Percentiles rank a stretch among this genome's conserved stretches.
These are phyloP conservation scores for Epichloe elymi DNA, from an alignment of 2,329 filamentous ascomycete species.

Conservation along the genomic window DNA sequence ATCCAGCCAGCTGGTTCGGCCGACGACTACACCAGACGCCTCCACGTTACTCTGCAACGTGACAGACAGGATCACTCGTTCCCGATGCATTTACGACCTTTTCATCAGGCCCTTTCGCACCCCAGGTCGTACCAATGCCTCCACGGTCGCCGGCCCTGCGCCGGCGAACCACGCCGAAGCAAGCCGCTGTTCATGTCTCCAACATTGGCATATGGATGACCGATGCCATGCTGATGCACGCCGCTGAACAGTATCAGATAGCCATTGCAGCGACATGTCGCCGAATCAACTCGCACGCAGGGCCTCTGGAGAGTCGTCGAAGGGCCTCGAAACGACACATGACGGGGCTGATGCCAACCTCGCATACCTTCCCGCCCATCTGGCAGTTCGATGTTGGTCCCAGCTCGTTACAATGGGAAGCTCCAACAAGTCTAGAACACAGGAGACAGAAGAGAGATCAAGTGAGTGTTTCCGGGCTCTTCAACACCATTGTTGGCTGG, in stretches of 20 bases:
- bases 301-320: constrained; percentile 41
- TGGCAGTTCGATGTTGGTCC: constrained; percentile 35
- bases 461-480: constrained; percentile 8
- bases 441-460: constrained; percentile 13
- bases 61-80: background rate
- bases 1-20: background rate
- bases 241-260: constrained; percentile 19
- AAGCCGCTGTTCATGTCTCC: constrained; percentile 6
- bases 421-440: constrained; percentile 25
- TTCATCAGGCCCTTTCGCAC: background rate
- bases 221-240: constrained; percentile 19
- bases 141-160: constrained; percentile 16
- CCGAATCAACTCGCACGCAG: constrained; percentile 30
- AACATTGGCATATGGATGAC: constrained; percentile 19
- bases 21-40: background rate
- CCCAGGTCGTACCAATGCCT: constrained; percentile 15
- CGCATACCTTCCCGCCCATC: constrained; percentile 22
- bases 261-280: constrained; percentile 12
- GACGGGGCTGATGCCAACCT: constrained; percentile 32
- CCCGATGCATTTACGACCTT: background rate
- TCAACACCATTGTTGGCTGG: constrained; percentile 18
- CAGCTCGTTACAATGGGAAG: constrained; percentile 39
- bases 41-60: background rate
- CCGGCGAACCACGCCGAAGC: constrained; percentile 12
- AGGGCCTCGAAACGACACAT: constrained; percentile 40